These are phyloP conservation scores for Stachybotrys echinatus DNA, from an alignment of 2,329 filamentous ascomycete species.

Conservation along the genomic window DNA sequence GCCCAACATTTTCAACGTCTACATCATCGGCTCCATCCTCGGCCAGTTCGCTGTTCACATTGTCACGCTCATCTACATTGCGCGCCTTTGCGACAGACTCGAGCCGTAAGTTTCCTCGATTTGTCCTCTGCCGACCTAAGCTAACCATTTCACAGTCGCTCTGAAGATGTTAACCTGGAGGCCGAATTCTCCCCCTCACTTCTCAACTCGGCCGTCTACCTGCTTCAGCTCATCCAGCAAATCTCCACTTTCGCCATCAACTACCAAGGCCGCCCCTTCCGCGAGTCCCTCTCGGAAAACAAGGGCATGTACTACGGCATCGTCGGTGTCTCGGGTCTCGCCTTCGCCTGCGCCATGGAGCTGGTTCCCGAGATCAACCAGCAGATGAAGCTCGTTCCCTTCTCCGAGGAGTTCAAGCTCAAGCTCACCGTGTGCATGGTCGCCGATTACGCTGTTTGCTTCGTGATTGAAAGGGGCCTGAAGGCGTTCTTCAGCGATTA, in stretches of 20 bases:
- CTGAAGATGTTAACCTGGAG: constrained; percentile 74
- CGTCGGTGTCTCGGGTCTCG: constrained; percentile 79
- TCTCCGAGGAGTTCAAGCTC: constrained; percentile 80
- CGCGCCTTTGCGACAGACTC: constrained; percentile 77
- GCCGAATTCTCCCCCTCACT: constrained; percentile 91
- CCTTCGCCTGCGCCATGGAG: constrained; percentile 92
- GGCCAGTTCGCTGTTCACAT: constrained; percentile 98
- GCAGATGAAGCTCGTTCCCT: constrained; percentile 87
- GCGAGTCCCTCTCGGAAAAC: constrained; percentile 92
- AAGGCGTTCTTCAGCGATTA: constrained; percentile 88
- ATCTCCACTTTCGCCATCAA: constrained; percentile 99
- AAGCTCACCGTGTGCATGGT: constrained; percentile 83
- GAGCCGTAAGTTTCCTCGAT: constrained; percentile 64
- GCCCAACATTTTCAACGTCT: constrained; percentile 98
- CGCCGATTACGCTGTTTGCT: constrained; percentile 82
- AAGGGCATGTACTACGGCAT: constrained; percentile 98
- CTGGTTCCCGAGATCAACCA: constrained; percentile 94
- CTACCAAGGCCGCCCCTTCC: constrained; percentile 97
- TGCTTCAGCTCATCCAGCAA: constrained; percentile 96
- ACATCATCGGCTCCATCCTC: constrained; percentile 96
- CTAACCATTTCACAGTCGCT: constrained; percentile 35
- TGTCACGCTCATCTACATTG: constrained; percentile 87
- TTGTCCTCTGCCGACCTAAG: background rate
- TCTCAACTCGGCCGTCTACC: constrained; percentile 94
- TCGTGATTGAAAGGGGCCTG: constrained; percentile 76